A percentile compares a stretch with the other conserved stretches of the same genome.
These are phyloP conservation scores for Cystoderma amianthinum DNA, from an alignment of 768 basidiomycete species.

Conservation along the genomic window DNA sequence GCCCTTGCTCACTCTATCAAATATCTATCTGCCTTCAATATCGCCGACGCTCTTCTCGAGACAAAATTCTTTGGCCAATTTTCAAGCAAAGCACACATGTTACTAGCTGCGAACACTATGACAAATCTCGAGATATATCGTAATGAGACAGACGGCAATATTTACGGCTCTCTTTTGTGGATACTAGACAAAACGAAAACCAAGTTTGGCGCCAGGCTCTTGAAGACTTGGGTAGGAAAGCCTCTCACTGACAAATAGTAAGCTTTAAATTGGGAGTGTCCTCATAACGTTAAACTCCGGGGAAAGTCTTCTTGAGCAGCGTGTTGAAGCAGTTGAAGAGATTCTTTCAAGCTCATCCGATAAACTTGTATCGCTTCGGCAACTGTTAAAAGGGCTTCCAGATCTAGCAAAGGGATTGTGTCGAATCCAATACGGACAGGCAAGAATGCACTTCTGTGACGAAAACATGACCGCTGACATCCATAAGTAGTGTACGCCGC, in stretches of 20 bases:
- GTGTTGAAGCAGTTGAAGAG: conserved; percentile 83
- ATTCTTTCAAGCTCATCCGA: conserved; percentile 58
- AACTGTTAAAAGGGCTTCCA: conserved; percentile 67
- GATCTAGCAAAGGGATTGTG: conserved; percentile 85
- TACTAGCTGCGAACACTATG: conserved; percentile 83
- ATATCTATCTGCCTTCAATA: conserved; percentile 65
- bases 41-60: conserved; percentile 74
- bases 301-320: conserved; percentile 60
- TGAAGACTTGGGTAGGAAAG: conserved; percentile 81
- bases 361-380: conserved; percentile 58
- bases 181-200: conserved; percentile 85
- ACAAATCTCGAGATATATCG: conserved; percentile 89
- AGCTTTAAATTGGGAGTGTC: conserved; percentile 9
- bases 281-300: conserved; percentile 1
- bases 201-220: conserved; percentile 77
- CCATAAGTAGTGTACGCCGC: conserved; percentile 74
- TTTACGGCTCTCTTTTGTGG: conserved; percentile 75
- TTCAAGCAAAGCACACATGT: conserved; percentile 73
- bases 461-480: not conserved
- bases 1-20: conserved; percentile 68
- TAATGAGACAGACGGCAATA: conserved; percentile 77
- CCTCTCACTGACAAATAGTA: conserved; percentile 74
- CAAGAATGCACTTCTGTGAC: conserved; percentile 20
- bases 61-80: conserved; percentile 78
- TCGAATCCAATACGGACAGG: conserved; percentile 88